phyloP scores from a whole-genome alignment of 306 rosid species.

The Argentina anserina region DNA sequence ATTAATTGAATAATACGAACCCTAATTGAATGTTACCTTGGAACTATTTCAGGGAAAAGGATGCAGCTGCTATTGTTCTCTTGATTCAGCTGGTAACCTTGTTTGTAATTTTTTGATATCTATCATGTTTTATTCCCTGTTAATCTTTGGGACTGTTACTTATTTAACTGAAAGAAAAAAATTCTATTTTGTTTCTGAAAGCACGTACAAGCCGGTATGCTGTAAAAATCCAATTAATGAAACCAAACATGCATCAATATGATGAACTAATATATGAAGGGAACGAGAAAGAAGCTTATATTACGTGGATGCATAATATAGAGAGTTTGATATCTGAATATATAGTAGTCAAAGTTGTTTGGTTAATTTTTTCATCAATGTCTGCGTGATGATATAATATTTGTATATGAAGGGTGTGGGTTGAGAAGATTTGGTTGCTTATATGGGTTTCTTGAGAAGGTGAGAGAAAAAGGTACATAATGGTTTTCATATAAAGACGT shows the following conservation, averaged over 20 bases:
- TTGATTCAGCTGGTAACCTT: no score
- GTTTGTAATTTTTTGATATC: background rate
- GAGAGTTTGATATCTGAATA: conserved; percentile 17
- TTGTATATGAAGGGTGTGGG: conserved; percentile 28
- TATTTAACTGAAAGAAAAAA: background rate
- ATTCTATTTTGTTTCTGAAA: background rate
- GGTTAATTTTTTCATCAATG: conserved; percentile 34
- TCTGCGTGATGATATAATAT: conserved; percentile 27
- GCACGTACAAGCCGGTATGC: background rate
- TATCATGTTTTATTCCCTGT: background rate
- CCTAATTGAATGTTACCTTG: background rate
- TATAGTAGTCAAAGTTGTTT: conserved; percentile 55
- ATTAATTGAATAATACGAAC: background rate
- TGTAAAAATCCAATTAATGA: conserved; percentile 31
- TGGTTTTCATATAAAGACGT: conserved; percentile 65
- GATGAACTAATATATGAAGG: conserved; percentile 9
- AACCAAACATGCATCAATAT: conserved; percentile 17
- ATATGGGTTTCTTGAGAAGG: conserved; percentile 50
- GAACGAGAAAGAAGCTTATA: conserved; percentile 14
- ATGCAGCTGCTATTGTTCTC: background rate
- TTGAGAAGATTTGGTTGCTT: conserved; percentile 44
- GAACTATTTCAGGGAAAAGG: background rate
- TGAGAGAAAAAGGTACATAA: conserved; percentile 55
- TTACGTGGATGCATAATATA: conserved; percentile 6
- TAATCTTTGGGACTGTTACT: no score